Evolutionary conservation across 352 stramenopile species (phyloP).

Genomic region (Phytophthora agathidicida): DNA sequence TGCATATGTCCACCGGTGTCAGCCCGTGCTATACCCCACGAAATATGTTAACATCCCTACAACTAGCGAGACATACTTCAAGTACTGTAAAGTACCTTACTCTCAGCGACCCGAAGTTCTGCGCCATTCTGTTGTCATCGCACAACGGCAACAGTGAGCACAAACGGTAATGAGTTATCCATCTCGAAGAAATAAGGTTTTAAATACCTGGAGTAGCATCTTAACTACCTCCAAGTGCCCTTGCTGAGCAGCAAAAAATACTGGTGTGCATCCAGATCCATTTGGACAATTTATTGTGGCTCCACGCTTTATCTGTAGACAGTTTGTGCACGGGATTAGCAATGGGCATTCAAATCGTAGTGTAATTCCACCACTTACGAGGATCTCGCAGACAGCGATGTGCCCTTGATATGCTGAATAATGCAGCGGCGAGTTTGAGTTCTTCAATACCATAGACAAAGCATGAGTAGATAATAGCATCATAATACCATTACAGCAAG

Average conservation of each 20-base stretch:
- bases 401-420: conserved; percentile 81
- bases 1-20: conserved; percentile 69
- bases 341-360: too few relatives aligned
- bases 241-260: conserved; percentile 80
- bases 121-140: conserved; percentile 47
- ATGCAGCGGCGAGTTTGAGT: conserved; percentile 69
- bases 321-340: too few relatives aligned
- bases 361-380: too few relatives aligned
- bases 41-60: too few relatives aligned
- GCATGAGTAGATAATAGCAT: background rate
- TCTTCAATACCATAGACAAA: conserved; percentile 32
- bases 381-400: conserved; percentile 34
- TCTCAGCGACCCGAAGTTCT: conserved; percentile 55
- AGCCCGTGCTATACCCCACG: conserved; percentile 70
- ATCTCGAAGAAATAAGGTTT: too few relatives aligned
- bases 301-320: conserved; percentile 42
- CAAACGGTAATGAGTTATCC: too few relatives aligned
- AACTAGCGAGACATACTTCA: too few relatives aligned
- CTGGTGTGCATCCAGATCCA: conserved; percentile 56
- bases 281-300: conserved; percentile 69
- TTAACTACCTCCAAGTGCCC: conserved; percentile 46
- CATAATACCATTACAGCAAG: background rate
- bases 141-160: too few relatives aligned
- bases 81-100: too few relatives aligned
- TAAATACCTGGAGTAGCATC: conserved; percentile 56